These are phyloP conservation scores for Magnusiomyces magnusii DNA, from an alignment of 1,139 yeast genomes.

Conservation along the genomic window DNA sequence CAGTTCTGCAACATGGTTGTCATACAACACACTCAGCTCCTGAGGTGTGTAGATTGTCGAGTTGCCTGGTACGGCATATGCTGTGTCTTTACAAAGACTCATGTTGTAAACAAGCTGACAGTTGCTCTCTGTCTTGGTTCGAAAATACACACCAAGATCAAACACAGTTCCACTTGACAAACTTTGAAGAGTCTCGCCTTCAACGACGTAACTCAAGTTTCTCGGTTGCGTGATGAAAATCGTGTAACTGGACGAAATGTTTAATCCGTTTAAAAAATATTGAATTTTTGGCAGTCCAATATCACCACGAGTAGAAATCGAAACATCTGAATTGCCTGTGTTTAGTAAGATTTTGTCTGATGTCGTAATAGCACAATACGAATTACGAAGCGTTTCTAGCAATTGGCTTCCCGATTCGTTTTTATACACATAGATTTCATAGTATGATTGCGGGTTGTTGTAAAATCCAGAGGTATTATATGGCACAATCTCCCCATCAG, in stretches of 20 bases:
- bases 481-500: not conserved
- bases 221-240: slow-evolving; percentile 57
- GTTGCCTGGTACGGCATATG: slow-evolving; percentile 77
- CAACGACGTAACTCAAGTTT: slow-evolving; percentile 7
- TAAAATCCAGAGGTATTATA: slow-evolving; percentile 24
- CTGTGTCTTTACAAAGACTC: slow-evolving; percentile 71
- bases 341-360: slow-evolving; percentile 34
- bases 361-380: slow-evolving; percentile 65
- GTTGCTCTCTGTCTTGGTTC: slow-evolving; percentile 45
- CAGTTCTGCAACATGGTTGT: slow-evolving; percentile 47
- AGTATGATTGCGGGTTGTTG: slow-evolving; percentile 44
- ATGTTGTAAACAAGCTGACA: slow-evolving; percentile 72
- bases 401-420: slow-evolving; percentile 30
- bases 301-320: slow-evolving; percentile 45
- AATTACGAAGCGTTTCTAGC: slow-evolving; percentile 37
- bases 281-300: slow-evolving; percentile 45
- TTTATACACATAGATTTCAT: slow-evolving; percentile 31
- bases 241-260: slow-evolving; percentile 53
- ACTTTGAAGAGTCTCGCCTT: slow-evolving; percentile 14
- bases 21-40: slow-evolving; percentile 46
- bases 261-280: slow-evolving; percentile 54
- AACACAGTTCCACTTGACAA: slow-evolving; percentile 61
- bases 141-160: slow-evolving; percentile 45
- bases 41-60: slow-evolving; percentile 29
- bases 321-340: slow-evolving; percentile 34